Evolutionary conservation across 345 rosid genomes (phyloP).

Genomic region (Murraya paniculata): DNA sequence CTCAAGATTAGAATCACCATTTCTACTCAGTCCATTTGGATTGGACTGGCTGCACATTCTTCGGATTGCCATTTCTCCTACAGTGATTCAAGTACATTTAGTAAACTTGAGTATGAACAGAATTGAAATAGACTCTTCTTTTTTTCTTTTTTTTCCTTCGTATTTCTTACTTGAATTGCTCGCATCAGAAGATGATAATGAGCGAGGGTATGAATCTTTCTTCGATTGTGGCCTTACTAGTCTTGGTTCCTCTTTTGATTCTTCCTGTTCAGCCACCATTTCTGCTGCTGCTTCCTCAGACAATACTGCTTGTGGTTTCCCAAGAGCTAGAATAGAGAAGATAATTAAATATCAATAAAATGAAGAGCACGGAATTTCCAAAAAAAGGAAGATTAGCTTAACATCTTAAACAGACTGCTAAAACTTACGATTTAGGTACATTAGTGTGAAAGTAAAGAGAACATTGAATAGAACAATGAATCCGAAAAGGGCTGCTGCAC

Average conservation of each 20-base stretch:
- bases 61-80: slow-evolving; percentile 25
- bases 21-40: slow-evolving; percentile 26
- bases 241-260: slow-evolving; percentile 31
- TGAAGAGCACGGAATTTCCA: neutral
- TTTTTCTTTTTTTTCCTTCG: neutral
- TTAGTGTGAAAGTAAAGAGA: slow-evolving; percentile 66
- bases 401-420: neutral
- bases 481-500: slow-evolving; percentile 57
- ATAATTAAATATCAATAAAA: neutral
- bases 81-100: slow-evolving; percentile 1
- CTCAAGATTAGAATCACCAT: slow-evolving; percentile 31
- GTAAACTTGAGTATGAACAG: slow-evolving; percentile 10
- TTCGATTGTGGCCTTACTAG: slow-evolving; percentile 22
- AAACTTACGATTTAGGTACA: slow-evolving; percentile 63
- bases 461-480: slow-evolving; percentile 70
- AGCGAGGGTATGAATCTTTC: slow-evolving; percentile 24
- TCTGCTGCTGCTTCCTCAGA: slow-evolving; percentile 51
- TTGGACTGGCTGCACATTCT: slow-evolving; percentile 24
- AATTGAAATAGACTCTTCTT: neutral
- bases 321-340: slow-evolving; percentile 46
- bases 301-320: slow-evolving; percentile 59
- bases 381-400: neutral
- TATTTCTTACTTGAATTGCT: slow-evolving; percentile 47
- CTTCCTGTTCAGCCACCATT: slow-evolving; percentile 25
- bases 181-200: slow-evolving; percentile 39